Evolutionary conservation across 176 grass and related monocot genomes (phyloP).

Genomic region (Oryza longistaminata): DNA sequence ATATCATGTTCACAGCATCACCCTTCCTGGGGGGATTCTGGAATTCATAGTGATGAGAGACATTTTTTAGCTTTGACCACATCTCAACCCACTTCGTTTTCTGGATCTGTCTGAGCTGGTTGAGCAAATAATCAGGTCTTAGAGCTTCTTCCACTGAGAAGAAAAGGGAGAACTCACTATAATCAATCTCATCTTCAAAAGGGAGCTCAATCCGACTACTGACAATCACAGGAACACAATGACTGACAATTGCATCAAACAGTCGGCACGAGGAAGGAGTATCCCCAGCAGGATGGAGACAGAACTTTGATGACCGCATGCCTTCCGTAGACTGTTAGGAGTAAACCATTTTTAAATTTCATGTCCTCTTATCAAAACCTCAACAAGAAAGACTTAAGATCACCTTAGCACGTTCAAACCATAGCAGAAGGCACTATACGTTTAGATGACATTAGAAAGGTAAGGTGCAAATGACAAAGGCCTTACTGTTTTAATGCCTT

Average conservation of each 20-base stretch:
- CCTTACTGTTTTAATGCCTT: constrained; percentile 87
- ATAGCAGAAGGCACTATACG: neutral
- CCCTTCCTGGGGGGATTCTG: constrained; percentile 61
- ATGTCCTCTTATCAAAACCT: constrained; percentile 20
- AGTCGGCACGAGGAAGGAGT: constrained; percentile 90
- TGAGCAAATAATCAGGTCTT: constrained; percentile 65
- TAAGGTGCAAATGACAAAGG: neutral
- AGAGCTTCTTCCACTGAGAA: constrained; percentile 85
- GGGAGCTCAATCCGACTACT: constrained; percentile 92
- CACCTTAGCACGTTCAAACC: neutral
- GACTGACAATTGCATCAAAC: constrained; percentile 92
- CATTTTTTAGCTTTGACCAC: constrained; percentile 73
- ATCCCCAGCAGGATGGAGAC: constrained; percentile 82
- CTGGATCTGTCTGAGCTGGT: constrained; percentile 61
- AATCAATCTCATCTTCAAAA: constrained; percentile 94
- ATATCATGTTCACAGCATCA: constrained; percentile 90
- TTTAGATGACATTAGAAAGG: neutral
- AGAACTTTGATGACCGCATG: constrained; percentile 87
- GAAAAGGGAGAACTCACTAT: constrained; percentile 82
- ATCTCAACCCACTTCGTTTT: constrained; percentile 78
- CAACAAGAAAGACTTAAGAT: neutral
- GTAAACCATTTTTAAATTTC: constrained; percentile 37
- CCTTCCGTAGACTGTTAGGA: constrained; percentile 67
- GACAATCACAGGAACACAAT: constrained; percentile 91
- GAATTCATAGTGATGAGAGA: constrained; percentile 77